These are phyloP conservation scores for Suillus discolor DNA, from an alignment of 768 basidiomycete species.

Conservation along the genomic window DNA sequence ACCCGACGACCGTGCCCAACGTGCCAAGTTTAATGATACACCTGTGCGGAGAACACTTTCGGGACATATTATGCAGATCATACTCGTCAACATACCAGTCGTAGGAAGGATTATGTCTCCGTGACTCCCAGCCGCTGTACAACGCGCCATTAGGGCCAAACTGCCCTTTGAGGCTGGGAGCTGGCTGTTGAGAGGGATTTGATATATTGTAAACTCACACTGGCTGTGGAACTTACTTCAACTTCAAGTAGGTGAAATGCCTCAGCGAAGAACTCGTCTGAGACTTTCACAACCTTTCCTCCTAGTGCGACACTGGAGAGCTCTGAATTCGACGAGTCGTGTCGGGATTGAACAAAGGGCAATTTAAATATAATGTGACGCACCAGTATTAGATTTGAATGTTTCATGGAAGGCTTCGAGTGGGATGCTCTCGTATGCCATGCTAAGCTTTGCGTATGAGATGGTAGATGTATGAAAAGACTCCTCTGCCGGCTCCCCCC, in stretches of 20 bases:
- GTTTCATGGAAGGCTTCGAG: constrained; percentile 48
- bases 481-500: not conserved
- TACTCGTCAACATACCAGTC: constrained; percentile 68
- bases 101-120: constrained; percentile 83
- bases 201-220: constrained; percentile 1
- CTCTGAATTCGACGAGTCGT: constrained; percentile 49
- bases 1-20: constrained; percentile 69
- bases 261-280: constrained; percentile 96
- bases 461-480: not conserved
- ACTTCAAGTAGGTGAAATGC: constrained; percentile 82
- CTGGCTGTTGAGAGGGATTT: constrained; percentile 54
- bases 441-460: constrained; percentile 18
- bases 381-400: constrained; percentile 58
- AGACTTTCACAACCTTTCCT: constrained; percentile 70
- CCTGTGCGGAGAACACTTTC: constrained; percentile 44
- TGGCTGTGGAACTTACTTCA: constrained; percentile 50
- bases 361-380: constrained; percentile 9
- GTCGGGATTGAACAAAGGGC: not conserved
- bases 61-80: not conserved
- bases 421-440: constrained; percentile 47
- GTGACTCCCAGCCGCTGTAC: constrained; percentile 92
- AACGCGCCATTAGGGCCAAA: constrained; percentile 96
- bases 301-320: constrained; percentile 87
- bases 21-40: constrained; percentile 89
- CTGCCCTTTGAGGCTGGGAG: constrained; percentile 89